phyloP scores from a whole-genome alignment of 371 early-diverging fungal genomes.

The Nematocida sp. region DNA sequence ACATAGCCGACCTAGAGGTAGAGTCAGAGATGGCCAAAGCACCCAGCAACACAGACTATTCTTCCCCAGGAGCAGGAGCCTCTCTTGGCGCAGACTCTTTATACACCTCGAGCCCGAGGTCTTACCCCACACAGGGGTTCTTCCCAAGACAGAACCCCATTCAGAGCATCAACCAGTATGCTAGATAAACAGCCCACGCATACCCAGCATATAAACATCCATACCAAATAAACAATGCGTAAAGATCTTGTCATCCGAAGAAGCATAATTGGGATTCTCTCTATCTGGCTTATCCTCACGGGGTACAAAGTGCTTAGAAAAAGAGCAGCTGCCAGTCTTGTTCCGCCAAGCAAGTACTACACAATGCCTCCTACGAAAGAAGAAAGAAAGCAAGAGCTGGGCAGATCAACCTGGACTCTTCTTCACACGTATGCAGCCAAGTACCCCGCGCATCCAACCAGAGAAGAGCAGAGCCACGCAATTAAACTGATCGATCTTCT shows the following conservation, averaged over 20 bases:
- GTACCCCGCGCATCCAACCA: constrained; percentile 78
- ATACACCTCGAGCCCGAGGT: not conserved
- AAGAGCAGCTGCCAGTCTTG: not conserved
- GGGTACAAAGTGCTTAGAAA: constrained; percentile 31
- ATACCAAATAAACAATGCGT: constrained; percentile 52
- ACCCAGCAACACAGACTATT: not conserved
- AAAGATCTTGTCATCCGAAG: constrained; percentile 43
- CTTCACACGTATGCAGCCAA: constrained; percentile 93
- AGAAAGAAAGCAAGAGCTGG: constrained; percentile 74
- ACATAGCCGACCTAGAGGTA: not conserved
- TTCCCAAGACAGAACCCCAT: no score
- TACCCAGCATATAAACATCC: constrained; percentile 34
- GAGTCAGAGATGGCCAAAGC: not conserved
- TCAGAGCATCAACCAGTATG: no score
- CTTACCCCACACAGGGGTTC: no score
- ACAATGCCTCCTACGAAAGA: constrained; percentile 50
- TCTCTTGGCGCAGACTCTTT: not conserved
- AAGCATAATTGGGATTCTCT: constrained; percentile 6
- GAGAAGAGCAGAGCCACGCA: constrained; percentile 71
- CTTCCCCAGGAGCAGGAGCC: not conserved
- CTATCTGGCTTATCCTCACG: constrained; percentile 35
- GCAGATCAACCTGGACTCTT: constrained; percentile 86
- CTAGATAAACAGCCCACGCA: no score
- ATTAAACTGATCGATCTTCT: constrained; percentile 73
- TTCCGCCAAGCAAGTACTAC: constrained; percentile 6